Conservation (phyloP, 768 basidiomycete species). For the Multifurca ochricompacta region DNA sequence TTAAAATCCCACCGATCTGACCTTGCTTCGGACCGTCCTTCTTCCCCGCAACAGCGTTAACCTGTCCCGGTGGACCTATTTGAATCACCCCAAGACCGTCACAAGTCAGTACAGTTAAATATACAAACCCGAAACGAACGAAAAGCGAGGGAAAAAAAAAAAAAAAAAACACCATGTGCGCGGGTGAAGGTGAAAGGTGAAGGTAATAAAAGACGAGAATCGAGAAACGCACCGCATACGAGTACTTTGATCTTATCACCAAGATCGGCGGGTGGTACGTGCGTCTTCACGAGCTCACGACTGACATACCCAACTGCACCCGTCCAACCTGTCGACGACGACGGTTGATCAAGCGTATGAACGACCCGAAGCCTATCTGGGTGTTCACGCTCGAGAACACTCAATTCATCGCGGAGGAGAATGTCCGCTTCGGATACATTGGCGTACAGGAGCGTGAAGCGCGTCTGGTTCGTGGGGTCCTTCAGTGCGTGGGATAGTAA, state of each 20-base stretch:
- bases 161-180: neutral
- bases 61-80: slow-evolving; percentile 77
- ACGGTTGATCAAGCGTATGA: slow-evolving; percentile 79
- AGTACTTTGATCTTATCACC: slow-evolving; percentile 83
- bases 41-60: slow-evolving; percentile 80
- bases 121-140: too few relatives aligned
- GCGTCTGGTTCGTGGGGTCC: slow-evolving; percentile 80
- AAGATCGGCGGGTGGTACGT: slow-evolving; percentile 55
- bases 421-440: slow-evolving; percentile 91
- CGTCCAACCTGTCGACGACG: slow-evolving; percentile 57
- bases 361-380: slow-evolving; percentile 72
- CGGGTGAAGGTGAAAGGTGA: neutral
- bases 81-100: neutral
- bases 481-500: slow-evolving; percentile 66
- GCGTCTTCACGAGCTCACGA: slow-evolving; percentile 61
- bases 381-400: slow-evolving; percentile 57
- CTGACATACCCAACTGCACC: slow-evolving; percentile 71
- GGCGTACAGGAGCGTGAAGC: slow-evolving; percentile 87
- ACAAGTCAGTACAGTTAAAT: too few relatives aligned
- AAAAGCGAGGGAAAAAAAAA: too few relatives aligned
- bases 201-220: neutral
- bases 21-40: slow-evolving; percentile 89
- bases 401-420: slow-evolving; percentile 72
- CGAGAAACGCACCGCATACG: slow-evolving; percentile 61
- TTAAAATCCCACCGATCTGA: slow-evolving; percentile 70